phyloP scores from a whole-genome alignment of 169 alveolate genomes.

The Cyclospora cayetanensis region DNA sequence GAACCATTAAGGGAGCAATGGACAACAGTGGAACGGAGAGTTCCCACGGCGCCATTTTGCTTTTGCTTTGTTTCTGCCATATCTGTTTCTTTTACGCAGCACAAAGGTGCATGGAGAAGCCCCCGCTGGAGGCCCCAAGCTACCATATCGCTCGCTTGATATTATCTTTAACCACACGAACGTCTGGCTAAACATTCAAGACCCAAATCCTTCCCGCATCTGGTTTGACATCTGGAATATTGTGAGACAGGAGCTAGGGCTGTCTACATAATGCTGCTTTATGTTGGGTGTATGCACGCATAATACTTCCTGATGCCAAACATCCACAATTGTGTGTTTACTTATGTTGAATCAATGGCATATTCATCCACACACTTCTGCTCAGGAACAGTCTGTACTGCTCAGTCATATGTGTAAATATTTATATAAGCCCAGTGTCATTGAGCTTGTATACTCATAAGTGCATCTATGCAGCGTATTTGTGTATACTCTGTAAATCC shows the following conservation, averaged over 20 bases:
- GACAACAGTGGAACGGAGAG: not conserved
- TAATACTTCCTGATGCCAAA: too few relatives aligned
- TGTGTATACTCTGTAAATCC: too few relatives aligned
- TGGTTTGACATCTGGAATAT: constrained; percentile 73
- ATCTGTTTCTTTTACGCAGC: not conserved
- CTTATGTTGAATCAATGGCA: too few relatives aligned
- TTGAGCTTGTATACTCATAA: not conserved
- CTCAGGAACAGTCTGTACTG: too few relatives aligned
- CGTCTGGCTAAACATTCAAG: constrained; percentile 72
- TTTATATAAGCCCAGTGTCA: too few relatives aligned
- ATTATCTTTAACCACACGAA: constrained; percentile 67
- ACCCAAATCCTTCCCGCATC: constrained; percentile 51
- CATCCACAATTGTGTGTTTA: too few relatives aligned
- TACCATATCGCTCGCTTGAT: constrained; percentile 73
- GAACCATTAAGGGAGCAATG: too few relatives aligned
- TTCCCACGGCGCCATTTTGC: not conserved
- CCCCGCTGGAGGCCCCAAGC: constrained; percentile 60
- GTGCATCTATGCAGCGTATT: not conserved
- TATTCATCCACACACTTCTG: too few relatives aligned
- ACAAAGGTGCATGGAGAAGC: not conserved
- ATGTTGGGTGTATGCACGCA: too few relatives aligned
- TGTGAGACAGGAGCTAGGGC: not conserved
- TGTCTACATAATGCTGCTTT: too few relatives aligned
- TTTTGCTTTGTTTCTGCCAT: too few relatives aligned
- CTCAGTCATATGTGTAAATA: too few relatives aligned